A percentile compares a stretch with the other conserved stretches of the same genome.
These are phyloP conservation scores for Ascochyta lentis DNA, from an alignment of 2,329 filamentous ascomycete species.

Conservation along the genomic window DNA sequence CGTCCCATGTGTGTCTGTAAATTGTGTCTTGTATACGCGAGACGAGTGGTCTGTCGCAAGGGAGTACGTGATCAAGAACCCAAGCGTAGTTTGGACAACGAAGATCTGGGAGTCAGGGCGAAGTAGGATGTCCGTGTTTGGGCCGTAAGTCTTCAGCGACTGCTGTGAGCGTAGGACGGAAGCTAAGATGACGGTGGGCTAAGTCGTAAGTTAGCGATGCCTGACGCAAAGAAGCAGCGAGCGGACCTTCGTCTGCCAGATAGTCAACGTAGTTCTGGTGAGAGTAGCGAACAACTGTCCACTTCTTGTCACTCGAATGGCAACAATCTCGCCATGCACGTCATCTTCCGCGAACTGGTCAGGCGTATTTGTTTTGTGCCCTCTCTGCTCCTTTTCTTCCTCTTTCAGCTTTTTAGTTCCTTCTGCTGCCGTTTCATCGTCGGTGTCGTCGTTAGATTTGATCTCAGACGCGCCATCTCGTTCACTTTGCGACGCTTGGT, in stretches of 20 bases:
- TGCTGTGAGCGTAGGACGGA: constrained; percentile 80
- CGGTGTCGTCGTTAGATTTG: constrained; percentile 14
- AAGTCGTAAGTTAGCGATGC: constrained; percentile 34
- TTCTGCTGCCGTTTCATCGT: constrained; percentile 18
- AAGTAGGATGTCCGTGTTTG: constrained; percentile 82
- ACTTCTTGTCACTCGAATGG: constrained; percentile 76
- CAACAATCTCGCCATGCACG: constrained; percentile 70
- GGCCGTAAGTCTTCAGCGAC: constrained; percentile 83
- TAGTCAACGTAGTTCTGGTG: constrained; percentile 81
- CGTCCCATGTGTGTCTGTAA: constrained; percentile 61
- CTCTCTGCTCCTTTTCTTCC: constrained; percentile 7
- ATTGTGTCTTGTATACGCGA: constrained; percentile 83
- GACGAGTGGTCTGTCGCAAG: constrained; percentile 83
- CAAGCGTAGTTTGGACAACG: constrained; percentile 83
- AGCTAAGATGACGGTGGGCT: constrained; percentile 90
- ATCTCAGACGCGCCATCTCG: constrained; percentile 25
- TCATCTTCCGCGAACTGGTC: constrained; percentile 39
- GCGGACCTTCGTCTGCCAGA: constrained; percentile 93
- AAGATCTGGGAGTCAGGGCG: constrained; percentile 92
- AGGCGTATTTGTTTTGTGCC: constrained; percentile 9
- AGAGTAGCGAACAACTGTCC: constrained; percentile 89
- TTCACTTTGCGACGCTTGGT: constrained; percentile 28
- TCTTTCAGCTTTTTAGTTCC: constrained; percentile 20
- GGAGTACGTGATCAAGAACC: constrained; percentile 94
- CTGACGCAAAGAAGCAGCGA: constrained; percentile 16